Conservation (phyloP, 2,329 filamentous ascomycete species). For the Lasiodiplodia sp. region DNA sequence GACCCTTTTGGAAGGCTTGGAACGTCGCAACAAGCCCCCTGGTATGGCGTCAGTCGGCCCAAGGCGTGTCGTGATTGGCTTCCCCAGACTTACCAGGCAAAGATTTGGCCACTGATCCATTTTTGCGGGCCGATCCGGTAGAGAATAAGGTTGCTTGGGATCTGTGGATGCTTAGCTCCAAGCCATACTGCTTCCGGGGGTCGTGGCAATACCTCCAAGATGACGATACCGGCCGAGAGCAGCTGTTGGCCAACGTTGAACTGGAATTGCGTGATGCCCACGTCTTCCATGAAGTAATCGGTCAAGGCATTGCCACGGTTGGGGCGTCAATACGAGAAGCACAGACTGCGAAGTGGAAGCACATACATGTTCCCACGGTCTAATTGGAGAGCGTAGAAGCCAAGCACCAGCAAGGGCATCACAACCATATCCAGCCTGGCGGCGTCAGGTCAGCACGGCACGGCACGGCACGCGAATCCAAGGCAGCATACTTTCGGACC, state of each 20-base stretch:
- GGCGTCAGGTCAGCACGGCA: background rate
- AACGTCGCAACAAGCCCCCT: conserved; percentile 60
- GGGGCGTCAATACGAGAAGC: conserved; percentile 15
- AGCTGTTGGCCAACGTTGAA: conserved; percentile 64
- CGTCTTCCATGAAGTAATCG: conserved; percentile 59
- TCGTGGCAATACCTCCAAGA: conserved; percentile 41
- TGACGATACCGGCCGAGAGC: conserved; percentile 59
- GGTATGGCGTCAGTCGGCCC: background rate
- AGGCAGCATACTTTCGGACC: conserved; percentile 30
- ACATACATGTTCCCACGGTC: conserved; percentile 40
- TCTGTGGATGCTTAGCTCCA: conserved; percentile 37
- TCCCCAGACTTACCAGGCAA: conserved; percentile 49
- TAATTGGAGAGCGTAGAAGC: conserved; percentile 43
- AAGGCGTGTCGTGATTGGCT: background rate
- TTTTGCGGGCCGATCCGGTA: conserved; percentile 60
- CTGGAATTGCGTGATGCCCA: conserved; percentile 58
- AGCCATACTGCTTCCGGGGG: conserved; percentile 29
- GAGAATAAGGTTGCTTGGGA: conserved; percentile 63
- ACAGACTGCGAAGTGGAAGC: background rate
- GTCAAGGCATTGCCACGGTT: conserved; percentile 62
- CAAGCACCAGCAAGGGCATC: conserved; percentile 38
- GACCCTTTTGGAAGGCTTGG: conserved; percentile 60
- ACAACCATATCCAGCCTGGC: conserved; percentile 33
- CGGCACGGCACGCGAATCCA: background rate
- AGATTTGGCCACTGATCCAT: conserved; percentile 62